Conservation (phyloP, 2,329 filamentous ascomycete genomes). For the Chalaropsis ovoidea region DNA sequence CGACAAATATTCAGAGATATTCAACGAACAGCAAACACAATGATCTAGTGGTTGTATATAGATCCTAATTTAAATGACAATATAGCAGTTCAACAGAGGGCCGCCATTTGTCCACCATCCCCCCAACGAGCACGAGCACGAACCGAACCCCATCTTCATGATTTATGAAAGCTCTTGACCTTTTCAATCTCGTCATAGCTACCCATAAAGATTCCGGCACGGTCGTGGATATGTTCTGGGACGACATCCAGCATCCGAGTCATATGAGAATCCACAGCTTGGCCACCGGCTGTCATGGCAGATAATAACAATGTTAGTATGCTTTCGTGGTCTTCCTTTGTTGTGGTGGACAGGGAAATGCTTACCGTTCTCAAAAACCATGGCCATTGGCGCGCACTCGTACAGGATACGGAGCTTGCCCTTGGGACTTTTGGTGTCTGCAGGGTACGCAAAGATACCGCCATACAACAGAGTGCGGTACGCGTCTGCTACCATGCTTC, state of each 20-base stretch:
- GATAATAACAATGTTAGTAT: conserved; percentile 30
- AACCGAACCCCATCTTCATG: not conserved
- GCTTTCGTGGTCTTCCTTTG: not conserved
- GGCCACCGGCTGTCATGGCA: conserved; percentile 60
- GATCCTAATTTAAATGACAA: no score
- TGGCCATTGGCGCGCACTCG: conserved; percentile 97
- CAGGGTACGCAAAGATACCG: conserved; percentile 93
- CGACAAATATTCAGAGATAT: no score
- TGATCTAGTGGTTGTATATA: no score
- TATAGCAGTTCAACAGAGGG: no score
- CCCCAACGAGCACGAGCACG: no score
- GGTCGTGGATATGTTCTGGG: conserved; percentile 88
- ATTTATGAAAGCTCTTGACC: conserved; percentile 72
- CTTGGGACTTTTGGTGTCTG: conserved; percentile 97
- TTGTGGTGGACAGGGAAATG: conserved; percentile 25
- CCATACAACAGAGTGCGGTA: conserved; percentile 93
- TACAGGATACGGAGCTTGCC: conserved; percentile 95
- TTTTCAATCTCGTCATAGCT: conserved; percentile 93
- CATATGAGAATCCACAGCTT: conserved; percentile 88
- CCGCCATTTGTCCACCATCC: no score
- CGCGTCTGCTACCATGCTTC: conserved; percentile 95
- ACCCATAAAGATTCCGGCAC: conserved; percentile 90
- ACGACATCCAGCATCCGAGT: conserved; percentile 77
- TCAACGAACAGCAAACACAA: no score
- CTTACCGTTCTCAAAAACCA: conserved; percentile 96